Evolutionary conservation across 306 rosid species (phyloP), one percentile per base, ranked within the genome.

Genomic region (Glycyrrhiza uralensis): DNA sequence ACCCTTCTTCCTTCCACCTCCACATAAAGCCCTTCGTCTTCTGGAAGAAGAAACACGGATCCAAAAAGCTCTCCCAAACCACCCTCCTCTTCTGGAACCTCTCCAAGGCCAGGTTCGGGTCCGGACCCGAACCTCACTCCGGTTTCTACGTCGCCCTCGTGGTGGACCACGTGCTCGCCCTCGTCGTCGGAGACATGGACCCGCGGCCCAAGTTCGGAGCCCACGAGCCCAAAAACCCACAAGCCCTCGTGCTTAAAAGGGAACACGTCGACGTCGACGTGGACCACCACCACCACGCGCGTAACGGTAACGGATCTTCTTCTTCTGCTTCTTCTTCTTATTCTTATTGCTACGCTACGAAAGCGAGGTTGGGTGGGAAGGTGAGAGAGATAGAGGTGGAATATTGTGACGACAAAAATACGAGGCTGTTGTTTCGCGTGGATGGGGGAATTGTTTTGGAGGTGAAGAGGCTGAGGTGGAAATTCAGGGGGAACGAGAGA

Each of bases 401-500:
- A n/a, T n/a, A n/a, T 0, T 84, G 87, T 13, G 39, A 33, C 9
- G 81, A 80, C 51, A 67, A 76, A 18, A 70, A 79, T 24, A 62
- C 80, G 38, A 78, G 84, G 69, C 85, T 92, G 13, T 17, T 33
- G 26, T 86, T 92, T 46, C 19, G 83, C 7, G 82, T 92, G 4
- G 94, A 92, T 23, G 73, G 65, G 33, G 56, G 85, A 29, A 76
- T 1, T 62, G 84, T 84, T 3, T 29, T 92, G 76, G 82, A 86
- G 70, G 83, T 92, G 9, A 86, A 83, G 77, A 64, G 89, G 1
- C 14, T 92, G 76, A 87, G 80, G 63, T 92, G 97, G 97, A 91
- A 91, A 14, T 91, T 91, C 32, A 78, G 97, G 36, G 96, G 97
- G 0, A 91, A 81, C 28, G 91, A 91, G 67, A 55, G 74, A 10